Conservation (phyloP, 1,284 basidiomycete species). For the Mycosarcoma mackinlayi region DNA sequence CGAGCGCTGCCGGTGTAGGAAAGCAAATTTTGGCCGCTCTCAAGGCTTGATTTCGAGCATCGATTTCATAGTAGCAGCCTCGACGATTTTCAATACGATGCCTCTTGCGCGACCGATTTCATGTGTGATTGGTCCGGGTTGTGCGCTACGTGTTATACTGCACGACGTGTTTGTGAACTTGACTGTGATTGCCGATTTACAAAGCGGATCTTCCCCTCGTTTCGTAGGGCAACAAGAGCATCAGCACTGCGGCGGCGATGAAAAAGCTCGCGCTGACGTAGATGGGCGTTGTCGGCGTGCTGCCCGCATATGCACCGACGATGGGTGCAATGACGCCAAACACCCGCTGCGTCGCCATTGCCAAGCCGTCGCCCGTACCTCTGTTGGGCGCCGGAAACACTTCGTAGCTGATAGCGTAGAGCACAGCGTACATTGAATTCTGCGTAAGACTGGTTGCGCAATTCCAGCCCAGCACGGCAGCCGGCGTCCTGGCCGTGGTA, state of each 20-base stretch:
- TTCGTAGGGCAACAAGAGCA: conserved; percentile 78
- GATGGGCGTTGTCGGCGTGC: conserved; percentile 73
- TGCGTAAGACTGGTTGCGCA: conserved; percentile 74
- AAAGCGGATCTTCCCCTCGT: conserved; percentile 68
- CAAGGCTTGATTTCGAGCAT: conserved; percentile 22
- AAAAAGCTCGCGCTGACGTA: conserved; percentile 78
- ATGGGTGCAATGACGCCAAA: conserved; percentile 79
- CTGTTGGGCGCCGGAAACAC: conserved; percentile 78
- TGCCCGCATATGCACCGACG: conserved; percentile 74
- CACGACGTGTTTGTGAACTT: too few relatives aligned
- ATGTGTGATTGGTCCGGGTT: too few relatives aligned
- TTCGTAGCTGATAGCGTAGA: conserved; percentile 76
- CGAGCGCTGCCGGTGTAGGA: conserved; percentile 37
- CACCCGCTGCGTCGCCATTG: conserved; percentile 74
- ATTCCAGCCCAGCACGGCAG: conserved; percentile 78
- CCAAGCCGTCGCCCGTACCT: conserved; percentile 79
- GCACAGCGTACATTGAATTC: conserved; percentile 78
- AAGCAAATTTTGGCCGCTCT: conserved; percentile 49
- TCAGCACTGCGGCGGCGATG: conserved; percentile 74
- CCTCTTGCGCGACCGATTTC: too few relatives aligned
- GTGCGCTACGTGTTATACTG: too few relatives aligned
- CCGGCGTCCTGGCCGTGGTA: conserved; percentile 76
- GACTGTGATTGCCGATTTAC: not conserved
- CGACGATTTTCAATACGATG: too few relatives aligned
- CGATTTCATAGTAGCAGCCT: too few relatives aligned